Conservation (phyloP, 2,329 filamentous ascomycete species). For the Stagonosporopsis cucurbitacearum region DNA sequence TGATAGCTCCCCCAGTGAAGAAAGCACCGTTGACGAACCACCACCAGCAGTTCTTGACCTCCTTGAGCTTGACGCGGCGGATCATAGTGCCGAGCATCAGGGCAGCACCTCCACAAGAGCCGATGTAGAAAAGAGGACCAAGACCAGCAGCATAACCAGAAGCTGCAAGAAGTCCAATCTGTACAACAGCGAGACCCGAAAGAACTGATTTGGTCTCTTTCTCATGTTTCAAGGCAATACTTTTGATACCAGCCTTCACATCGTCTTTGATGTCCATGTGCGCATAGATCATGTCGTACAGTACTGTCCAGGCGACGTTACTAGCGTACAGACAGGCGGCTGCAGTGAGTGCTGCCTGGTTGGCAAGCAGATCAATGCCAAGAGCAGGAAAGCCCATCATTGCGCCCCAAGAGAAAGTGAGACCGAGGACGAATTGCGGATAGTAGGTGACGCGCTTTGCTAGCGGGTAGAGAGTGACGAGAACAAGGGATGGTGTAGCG, state of each 20-base stretch:
- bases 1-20: constrained; percentile 66
- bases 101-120: constrained; percentile 64
- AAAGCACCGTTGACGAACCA: constrained; percentile 69
- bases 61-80: constrained; percentile 63
- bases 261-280: constrained; percentile 92
- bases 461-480: constrained; percentile 79
- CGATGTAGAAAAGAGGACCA: constrained; percentile 65
- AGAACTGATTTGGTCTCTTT: constrained; percentile 78
- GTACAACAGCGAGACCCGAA: constrained; percentile 70
- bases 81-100: constrained; percentile 65
- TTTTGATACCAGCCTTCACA: constrained; percentile 85
- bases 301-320: constrained; percentile 83
- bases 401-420: constrained; percentile 89
- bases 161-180: constrained; percentile 72
- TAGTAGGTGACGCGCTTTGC: constrained; percentile 89
- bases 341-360: constrained; percentile 67
- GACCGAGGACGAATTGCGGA: constrained; percentile 80
- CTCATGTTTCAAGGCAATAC: constrained; percentile 81
- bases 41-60: constrained; percentile 66
- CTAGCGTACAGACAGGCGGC: constrained; percentile 75
- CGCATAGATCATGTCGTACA: constrained; percentile 94
- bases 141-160: constrained; percentile 69
- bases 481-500: constrained; percentile 73
- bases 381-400: constrained; percentile 87
- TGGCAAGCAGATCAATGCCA: constrained; percentile 74